Evolutionary conservation across 2,329 filamentous ascomycete genomes (phyloP).

Genomic region (Penicillium palitans): DNA sequence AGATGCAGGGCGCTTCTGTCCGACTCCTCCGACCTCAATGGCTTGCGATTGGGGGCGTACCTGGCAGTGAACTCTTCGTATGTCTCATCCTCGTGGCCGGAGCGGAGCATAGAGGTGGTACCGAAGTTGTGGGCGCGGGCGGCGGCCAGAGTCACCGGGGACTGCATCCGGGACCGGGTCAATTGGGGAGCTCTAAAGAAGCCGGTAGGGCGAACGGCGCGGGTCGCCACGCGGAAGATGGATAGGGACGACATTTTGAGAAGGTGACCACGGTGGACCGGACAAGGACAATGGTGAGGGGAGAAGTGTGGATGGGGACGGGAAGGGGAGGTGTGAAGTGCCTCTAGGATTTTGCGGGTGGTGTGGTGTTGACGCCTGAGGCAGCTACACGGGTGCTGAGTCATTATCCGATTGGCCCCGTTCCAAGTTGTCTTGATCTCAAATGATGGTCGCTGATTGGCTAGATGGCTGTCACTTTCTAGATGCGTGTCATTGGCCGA

Average conservation of each 20-base stretch:
- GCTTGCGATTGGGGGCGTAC: slow-evolving; percentile 56
- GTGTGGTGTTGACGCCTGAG: slow-evolving; percentile 37
- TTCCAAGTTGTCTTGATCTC: slow-evolving; percentile 23
- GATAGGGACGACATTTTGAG: slow-evolving; percentile 64
- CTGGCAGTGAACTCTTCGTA: slow-evolving; percentile 98
- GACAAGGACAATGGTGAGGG: slow-evolving; percentile 23
- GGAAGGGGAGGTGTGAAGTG: slow-evolving; percentile 30
- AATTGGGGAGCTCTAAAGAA: slow-evolving; percentile 65
- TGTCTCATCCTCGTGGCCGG: slow-evolving; percentile 84
- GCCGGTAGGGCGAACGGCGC: slow-evolving; percentile 59
- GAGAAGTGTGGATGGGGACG: slow-evolving; percentile 23
- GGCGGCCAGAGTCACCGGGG: slow-evolving; percentile 54
- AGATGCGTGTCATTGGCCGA: slow-evolving; percentile 15
- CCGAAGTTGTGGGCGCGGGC: slow-evolving; percentile 65
- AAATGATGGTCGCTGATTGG: slow-evolving; percentile 30
- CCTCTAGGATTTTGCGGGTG: slow-evolving; percentile 41
- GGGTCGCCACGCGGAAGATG: slow-evolving; percentile 70
- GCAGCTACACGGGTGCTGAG: slow-evolving; percentile 19
- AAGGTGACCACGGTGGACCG: slow-evolving; percentile 22
- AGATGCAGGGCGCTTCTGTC: slow-evolving; percentile 14
- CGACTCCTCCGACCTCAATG: slow-evolving; percentile 25
- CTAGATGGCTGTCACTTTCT: slow-evolving; percentile 5
- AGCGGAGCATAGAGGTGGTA: slow-evolving; percentile 57
- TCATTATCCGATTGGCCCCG: slow-evolving; percentile 25
- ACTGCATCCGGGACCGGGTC: slow-evolving; percentile 59